phyloP scores from a whole-genome alignment of 805 yeast genomes.

The Candida gorgasii region DNA sequence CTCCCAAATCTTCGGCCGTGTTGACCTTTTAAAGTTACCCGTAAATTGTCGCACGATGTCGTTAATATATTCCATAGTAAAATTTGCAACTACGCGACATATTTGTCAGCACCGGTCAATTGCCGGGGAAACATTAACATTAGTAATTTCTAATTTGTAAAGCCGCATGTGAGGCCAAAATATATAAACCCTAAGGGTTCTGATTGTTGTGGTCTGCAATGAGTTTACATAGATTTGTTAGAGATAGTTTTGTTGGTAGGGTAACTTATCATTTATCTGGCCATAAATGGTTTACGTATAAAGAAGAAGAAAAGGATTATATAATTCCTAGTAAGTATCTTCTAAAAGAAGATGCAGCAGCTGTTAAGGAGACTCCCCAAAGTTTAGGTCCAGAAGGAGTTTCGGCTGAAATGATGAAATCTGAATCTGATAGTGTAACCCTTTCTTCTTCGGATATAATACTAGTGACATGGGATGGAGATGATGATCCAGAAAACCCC shows the following conservation, averaged over 20 bases:
- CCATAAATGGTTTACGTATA: slow-evolving; percentile 22
- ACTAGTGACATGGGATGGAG: slow-evolving; percentile 10
- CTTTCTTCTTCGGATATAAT: slow-evolving; percentile 50
- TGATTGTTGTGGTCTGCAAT: neutral
- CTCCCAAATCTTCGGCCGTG: too few relatives aligned
- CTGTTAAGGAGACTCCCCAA: too few relatives aligned
- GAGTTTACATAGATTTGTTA: slow-evolving; percentile 1
- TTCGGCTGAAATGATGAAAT: too few relatives aligned
- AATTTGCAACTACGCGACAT: too few relatives aligned
- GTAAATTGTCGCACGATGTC: too few relatives aligned
- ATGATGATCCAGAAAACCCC: slow-evolving; percentile 57
- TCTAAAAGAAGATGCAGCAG: neutral
- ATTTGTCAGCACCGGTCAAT: too few relatives aligned
- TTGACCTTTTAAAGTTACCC: too few relatives aligned
- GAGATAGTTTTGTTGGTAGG: slow-evolving; percentile 23
- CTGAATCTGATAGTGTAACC: neutral
- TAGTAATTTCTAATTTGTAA: neutral
- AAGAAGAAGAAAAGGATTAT: slow-evolving; percentile 30
- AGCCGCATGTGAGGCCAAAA: neutral
- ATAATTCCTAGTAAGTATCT: slow-evolving; percentile 27
- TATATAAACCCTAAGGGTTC: neutral
- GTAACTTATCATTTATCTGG: slow-evolving; percentile 25
- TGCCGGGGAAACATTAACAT: too few relatives aligned
- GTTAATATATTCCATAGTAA: too few relatives aligned
- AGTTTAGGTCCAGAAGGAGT: neutral